phyloP scores from a whole-genome alignment of 768 basidiomycete genomes.

The Agaricus sinodeliciosus region DNA sequence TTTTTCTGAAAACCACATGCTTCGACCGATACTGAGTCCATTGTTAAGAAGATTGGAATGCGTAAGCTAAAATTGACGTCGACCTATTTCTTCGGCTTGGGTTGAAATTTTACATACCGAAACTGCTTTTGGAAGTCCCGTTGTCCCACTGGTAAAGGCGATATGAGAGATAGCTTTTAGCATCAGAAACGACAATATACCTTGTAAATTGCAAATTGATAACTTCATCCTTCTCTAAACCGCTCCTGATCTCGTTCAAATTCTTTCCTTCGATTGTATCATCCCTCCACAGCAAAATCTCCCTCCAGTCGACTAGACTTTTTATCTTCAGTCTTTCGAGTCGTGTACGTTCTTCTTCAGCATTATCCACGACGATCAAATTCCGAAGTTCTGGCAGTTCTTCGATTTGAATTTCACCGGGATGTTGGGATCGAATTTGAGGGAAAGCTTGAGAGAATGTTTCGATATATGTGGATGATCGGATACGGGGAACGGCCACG shows the following conservation, averaged over 20 bases:
- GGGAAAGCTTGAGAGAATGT: conserved; percentile 55
- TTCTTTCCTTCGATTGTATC: conserved; percentile 33
- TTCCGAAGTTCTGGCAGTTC: conserved; percentile 56
- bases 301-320: conserved; percentile 63
- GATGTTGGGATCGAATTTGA: conserved; percentile 38
- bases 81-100: not conserved
- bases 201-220: conserved; percentile 86
- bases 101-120: conserved; percentile 41
- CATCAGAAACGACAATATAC: conserved; percentile 24
- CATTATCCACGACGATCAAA: conserved; percentile 63
- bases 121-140: conserved; percentile 77
- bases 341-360: conserved; percentile 28
- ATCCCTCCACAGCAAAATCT: conserved; percentile 64
- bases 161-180: not conserved
- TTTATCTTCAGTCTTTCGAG: conserved; percentile 36
- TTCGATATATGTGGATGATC: conserved; percentile 56
- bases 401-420: conserved; percentile 52
- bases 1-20: conserved; percentile 59
- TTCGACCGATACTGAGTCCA: conserved; percentile 58
- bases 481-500: conserved; percentile 64
- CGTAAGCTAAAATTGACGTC: conserved; percentile 45
- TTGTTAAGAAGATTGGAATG: conserved; percentile 80
- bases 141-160: conserved; percentile 54
- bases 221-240: conserved; percentile 56
- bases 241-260: conserved; percentile 34